Evolutionary conservation across 2,329 filamentous ascomycete genomes (phyloP).

Genomic region (Pezicula rhizophila): DNA sequence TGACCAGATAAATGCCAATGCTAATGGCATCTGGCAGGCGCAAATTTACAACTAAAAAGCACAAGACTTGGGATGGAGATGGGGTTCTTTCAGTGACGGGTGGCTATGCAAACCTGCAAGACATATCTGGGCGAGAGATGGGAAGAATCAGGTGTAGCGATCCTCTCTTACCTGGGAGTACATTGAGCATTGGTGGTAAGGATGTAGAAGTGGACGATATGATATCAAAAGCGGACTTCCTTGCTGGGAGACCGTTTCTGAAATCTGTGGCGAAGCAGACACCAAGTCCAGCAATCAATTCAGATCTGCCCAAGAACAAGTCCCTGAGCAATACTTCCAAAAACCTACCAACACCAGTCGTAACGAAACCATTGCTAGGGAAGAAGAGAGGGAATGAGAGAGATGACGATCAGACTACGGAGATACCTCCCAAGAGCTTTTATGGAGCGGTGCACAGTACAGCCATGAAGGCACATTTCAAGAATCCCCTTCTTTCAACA

Average conservation of each 20-base stretch:
- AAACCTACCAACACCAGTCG: conserved; percentile 7
- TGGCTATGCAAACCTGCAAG: conserved; percentile 54
- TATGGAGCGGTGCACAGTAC: conserved; percentile 30
- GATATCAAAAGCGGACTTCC: conserved; percentile 53
- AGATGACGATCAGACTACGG: conserved; percentile 14
- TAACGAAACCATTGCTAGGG: conserved; percentile 15
- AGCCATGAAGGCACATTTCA: conserved; percentile 46
- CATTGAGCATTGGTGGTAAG: conserved; percentile 57
- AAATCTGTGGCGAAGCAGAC: conserved; percentile 15
- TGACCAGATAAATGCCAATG: neutral
- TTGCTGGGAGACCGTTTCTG: conserved; percentile 41
- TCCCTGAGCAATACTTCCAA: neutral
- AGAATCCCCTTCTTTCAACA: conserved; percentile 51
- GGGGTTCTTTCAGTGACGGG: conserved; percentile 53
- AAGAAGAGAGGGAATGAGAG: conserved; percentile 6
- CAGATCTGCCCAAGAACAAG: conserved; percentile 8
- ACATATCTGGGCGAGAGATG: conserved; percentile 57
- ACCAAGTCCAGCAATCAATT: conserved; percentile 7
- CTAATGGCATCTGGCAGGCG: conserved; percentile 39
- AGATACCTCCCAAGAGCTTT: conserved; percentile 33
- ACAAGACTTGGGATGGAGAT: conserved; percentile 74
- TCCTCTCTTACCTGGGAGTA: conserved; percentile 53
- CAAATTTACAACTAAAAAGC: conserved; percentile 64
- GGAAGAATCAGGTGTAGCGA: conserved; percentile 50
- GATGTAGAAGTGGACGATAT: conserved; percentile 62